Evolutionary conservation across 2,329 filamentous ascomycete genomes (phyloP), one percentile per base, ranked within the genome.

Genomic region (Penicillium sp.): DNA sequence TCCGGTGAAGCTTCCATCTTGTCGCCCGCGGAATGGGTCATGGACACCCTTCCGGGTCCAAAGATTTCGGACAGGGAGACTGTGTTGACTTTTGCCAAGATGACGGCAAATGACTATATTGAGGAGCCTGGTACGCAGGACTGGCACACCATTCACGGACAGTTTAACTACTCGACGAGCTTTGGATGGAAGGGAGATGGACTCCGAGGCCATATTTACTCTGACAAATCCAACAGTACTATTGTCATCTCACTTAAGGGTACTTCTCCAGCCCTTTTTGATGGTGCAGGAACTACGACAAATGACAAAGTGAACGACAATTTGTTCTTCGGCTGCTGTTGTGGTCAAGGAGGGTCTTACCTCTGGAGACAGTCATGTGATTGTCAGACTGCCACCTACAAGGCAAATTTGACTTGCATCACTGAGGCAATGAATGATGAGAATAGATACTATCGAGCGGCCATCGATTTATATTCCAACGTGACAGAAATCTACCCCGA

Each of bases 241-340:
- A 81, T 97, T 48, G 85, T 97, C 39, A 94, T 97, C 59, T 92
- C 90, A 5, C 75, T 99, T 51, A 99, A 99, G 74, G 94, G 93
- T 49, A 96, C 92, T 0, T 89, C 87, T 1, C 84, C 87, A 2
- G 93, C 94, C 12, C 86, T 97, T 3, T 97, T 96, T 68, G 93
- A 97, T 70, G 94, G 94, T n/a, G 89, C 93, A 34, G 93, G 92
- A 47, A 97, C 94, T 1, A 97, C 93, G 0, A 95, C 91, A 24
- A 96, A 96, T 62, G 94, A 99, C 76, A 99, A 99, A 76, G 79
- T 92, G 66, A 99, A 97, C 70, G 94, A 99, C 74, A 99, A 99
- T 69, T 80, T 99, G 9, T 96, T 95, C 74, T 96, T 96, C 76
- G 95, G 92, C 68, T 99, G 94, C 75, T 99, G 94, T 73, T 99